phyloP scores from a whole-genome alignment of 2,329 filamentous ascomycete genomes.

The Verruconis gallopava region DNA sequence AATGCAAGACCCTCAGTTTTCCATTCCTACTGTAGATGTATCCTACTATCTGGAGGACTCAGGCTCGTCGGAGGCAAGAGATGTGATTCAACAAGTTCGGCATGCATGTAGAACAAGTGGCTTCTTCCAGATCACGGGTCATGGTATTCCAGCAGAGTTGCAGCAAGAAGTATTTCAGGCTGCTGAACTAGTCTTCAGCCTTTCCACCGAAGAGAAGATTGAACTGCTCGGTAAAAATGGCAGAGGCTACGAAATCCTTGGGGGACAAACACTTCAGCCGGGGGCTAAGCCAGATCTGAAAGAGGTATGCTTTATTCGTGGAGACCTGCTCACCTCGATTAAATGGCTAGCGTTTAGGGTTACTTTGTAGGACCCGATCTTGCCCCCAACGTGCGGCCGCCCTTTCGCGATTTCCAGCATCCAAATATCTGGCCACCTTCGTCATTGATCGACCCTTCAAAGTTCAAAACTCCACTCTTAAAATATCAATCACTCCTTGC shows the following conservation, averaged over 20 bases:
- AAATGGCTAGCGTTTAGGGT: not conserved
- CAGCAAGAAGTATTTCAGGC: slow-evolving; percentile 30
- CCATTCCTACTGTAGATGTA: slow-evolving; percentile 5
- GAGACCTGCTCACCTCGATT: not conserved
- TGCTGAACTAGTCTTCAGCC: slow-evolving; percentile 35
- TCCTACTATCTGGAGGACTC: slow-evolving; percentile 3
- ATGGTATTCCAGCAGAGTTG: slow-evolving; percentile 30
- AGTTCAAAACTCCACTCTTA: slow-evolving; percentile 1
- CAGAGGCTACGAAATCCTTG: slow-evolving; percentile 12
- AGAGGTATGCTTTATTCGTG: slow-evolving; percentile 10
- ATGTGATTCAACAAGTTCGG: not conserved
- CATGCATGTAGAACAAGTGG: slow-evolving; percentile 25
- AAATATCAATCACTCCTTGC: slow-evolving; percentile 5
- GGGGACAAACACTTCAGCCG: slow-evolving; percentile 11
- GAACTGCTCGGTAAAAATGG: slow-evolving; percentile 18
- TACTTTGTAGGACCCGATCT: slow-evolving; percentile 7
- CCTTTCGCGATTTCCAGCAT: not conserved
- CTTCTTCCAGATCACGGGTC: slow-evolving; percentile 41
- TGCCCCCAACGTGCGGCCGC: not conserved
- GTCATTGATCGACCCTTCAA: not conserved
- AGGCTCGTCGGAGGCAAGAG: not conserved
- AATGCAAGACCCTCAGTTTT: slow-evolving; percentile 1
- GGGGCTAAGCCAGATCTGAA: slow-evolving; percentile 12
- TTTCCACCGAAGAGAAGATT: slow-evolving; percentile 34
- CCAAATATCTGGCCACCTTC: slow-evolving; percentile 8